Percentiles rank a stretch among this genome's conserved stretches.
Evolutionary conservation across 2,329 filamentous ascomycete genomes (phyloP).

Genomic region (Zasmidium angulare): DNA sequence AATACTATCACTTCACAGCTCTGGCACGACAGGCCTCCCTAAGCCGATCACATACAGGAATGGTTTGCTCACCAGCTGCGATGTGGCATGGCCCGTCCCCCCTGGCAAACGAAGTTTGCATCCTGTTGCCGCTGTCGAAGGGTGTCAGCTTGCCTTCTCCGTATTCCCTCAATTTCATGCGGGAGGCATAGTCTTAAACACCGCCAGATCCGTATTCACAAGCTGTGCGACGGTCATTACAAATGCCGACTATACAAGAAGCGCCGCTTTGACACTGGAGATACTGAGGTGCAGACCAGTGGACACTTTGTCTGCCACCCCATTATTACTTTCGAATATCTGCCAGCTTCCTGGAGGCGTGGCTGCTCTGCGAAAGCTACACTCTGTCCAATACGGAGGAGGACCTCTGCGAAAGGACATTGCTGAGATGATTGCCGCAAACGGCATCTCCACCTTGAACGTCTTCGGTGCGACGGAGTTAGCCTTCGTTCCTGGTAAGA

Average conservation of each 20-base stretch:
- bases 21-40: not conserved
- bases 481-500: not conserved
- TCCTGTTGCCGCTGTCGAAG: not conserved
- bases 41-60: constrained; percentile 1
- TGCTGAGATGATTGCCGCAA: not conserved
- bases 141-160: not conserved
- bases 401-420: not conserved
- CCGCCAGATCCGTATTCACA: not conserved
- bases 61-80: not conserved
- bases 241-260: not conserved
- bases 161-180: not conserved
- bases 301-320: not conserved
- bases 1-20: not conserved
- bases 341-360: not conserved
- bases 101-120: not conserved
- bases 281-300: not conserved
- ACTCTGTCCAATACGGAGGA: not conserved
- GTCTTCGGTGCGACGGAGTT: not conserved
- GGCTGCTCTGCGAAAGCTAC: not conserved
- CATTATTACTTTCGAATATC: not conserved
- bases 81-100: not conserved
- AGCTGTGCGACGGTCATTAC: not conserved
- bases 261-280: not conserved
- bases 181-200: not conserved
- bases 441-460: not conserved